Evolutionary conservation across 2,329 filamentous ascomycete species (phyloP), one percentile per base, ranked within the genome.

Genomic region (Fusarium pseudograminearum): DNA sequence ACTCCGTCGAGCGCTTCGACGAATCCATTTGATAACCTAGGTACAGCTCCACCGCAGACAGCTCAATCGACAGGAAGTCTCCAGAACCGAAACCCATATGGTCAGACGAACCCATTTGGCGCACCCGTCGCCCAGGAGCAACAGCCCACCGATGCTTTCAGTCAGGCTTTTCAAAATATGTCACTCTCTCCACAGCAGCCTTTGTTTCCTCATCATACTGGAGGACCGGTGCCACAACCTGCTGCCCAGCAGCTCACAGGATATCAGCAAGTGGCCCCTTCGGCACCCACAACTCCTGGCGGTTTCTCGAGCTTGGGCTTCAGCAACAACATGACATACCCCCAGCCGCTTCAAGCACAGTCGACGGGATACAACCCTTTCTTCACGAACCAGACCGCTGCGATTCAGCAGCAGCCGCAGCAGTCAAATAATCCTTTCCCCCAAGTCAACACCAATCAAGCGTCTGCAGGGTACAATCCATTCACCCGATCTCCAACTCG

Each of bases 181-280:
- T 89, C 92, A 38, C 81, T 97, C 4, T 88, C 88, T 26, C 78
- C 78, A 51, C 65, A 81, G 41, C 88, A 89, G 70, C 87, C 88
- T 38, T 82, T 94, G 31, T 94, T 94, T 76, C 91, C 92, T 10
- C 89, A 94, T 74, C 89, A 90, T 56, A 94, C 92, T 2, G 91
- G 92, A 56, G 92, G 88, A 24, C 68, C 85, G 70, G 80, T 78
- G 67, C 78, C 79, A 18, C 84, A 82, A 70, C 75, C 82, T 38
- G 65, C 82, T 34, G 66, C 68, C 30, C 71, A 81, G 38, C 80
- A 80, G 41, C 82, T 82, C 63, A 66, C 77, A 26, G 70, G 77
- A 33, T 85, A 84, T 60, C 80, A 83, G 54, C 83, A 85, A 60
- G 74, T 83, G 73, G 81, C 80, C 7, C 81, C 84, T 8, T 83